Evolutionary conservation across 352 stramenopile species (phyloP), one percentile per base, ranked within the genome.

Genomic region (Phytophthora fragariaefolia): DNA sequence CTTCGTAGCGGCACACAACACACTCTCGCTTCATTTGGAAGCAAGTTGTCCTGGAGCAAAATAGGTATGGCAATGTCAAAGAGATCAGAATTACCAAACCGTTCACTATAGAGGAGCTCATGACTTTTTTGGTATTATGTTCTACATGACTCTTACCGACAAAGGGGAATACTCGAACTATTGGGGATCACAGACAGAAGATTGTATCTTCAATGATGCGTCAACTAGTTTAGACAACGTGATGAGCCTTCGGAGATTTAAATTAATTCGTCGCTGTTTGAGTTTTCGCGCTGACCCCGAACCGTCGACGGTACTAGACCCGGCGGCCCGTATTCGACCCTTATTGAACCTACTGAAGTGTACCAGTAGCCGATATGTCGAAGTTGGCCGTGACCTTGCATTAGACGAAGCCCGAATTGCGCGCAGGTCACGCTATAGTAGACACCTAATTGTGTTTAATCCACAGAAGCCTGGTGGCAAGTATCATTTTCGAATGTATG

Each of bases 401-500:
- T 55, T 80, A 3, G 69, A 80, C 32, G 69, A 80, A 56, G 27
- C 61, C 9, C 75, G 54, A 10, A 47, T 79, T 22, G 66, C 62
- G 15, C 57, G 50, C 24, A 43, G 62, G 5, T 75, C 71, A 4
- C 66, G 64, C 45, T 66, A 55, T 45, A 60, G 48, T 6, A 57
- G 66, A 1, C 55, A 78, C 38, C 36, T 68, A 1, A 73, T 75
- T 34, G 30, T 70, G n/a, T 79, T 57, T 48, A 75, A 70, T 17
- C 28, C 58, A 13, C 26, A 50, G 13, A 73, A 78, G 20, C 58
- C 71, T 5, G 58, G 30, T 30, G 71, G 63, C 0, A 74, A 74
- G 38, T 76, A 67, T 24, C 67, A 76, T 36, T 76, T 76, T 51
- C 57, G 58, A 46, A 53, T 79, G 20, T 73, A 76, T 32, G 56